Conservation (phyloP, 176 grass and related monocot genomes). For the Dactylis glomerata region DNA sequence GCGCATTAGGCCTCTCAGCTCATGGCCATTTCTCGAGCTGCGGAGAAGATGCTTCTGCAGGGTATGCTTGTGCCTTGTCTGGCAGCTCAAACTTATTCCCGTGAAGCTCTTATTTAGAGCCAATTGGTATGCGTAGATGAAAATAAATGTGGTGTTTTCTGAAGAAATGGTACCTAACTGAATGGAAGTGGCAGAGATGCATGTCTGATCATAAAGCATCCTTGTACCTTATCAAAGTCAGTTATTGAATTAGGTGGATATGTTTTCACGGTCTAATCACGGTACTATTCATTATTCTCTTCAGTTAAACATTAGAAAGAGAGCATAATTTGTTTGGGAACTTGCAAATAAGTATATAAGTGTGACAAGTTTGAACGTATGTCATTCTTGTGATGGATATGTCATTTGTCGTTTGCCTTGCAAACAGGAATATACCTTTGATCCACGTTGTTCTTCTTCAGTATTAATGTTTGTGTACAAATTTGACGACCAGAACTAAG, state of each 20-base stretch:
- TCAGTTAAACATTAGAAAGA: not conserved
- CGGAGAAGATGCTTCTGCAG: not conserved
- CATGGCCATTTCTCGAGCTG: not conserved
- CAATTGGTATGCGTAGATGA: not conserved
- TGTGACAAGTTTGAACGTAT: not conserved
- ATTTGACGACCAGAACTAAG: not conserved
- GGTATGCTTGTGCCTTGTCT: not conserved
- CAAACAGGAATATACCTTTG: not conserved
- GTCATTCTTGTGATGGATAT: not conserved
- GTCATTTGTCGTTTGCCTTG: not conserved
- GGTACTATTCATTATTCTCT: not conserved
- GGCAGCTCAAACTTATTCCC: not conserved
- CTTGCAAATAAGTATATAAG: not conserved
- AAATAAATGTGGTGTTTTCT: not conserved
- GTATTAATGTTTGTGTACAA: not conserved
- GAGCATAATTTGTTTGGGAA: not conserved
- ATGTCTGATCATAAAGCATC: not conserved
- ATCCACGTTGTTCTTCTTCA: not conserved
- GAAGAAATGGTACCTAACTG: not conserved
- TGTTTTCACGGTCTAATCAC: not conserved
- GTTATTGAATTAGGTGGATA: not conserved
- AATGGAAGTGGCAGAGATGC: not conserved
- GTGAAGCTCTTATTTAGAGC: not conserved
- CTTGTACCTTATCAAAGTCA: not conserved
- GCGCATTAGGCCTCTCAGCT: not conserved